Percentiles rank a stretch among this genome's conserved stretches.
Conservation (phyloP, 1,139 yeast species). For the Hansenula lynferdii region DNA sequence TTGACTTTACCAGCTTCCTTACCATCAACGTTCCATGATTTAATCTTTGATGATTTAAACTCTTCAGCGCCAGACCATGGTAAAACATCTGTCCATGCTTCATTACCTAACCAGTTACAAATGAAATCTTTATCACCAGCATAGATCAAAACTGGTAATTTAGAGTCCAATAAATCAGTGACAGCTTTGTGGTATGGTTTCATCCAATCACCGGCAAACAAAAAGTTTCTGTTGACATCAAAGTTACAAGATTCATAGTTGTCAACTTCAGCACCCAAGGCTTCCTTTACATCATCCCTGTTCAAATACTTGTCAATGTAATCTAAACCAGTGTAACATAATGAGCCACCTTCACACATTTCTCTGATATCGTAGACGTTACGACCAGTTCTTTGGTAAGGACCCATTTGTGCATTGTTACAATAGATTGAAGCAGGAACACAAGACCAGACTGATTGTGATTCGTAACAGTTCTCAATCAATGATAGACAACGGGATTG, state of each 20-base stretch:
- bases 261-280: slow-evolving; percentile 91
- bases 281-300: slow-evolving; percentile 63
- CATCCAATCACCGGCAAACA: slow-evolving; percentile 91
- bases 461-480: slow-evolving; percentile 75
- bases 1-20: slow-evolving; percentile 57
- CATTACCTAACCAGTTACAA: slow-evolving; percentile 85
- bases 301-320: slow-evolving; percentile 68
- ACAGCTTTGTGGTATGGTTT: slow-evolving; percentile 71
- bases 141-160: slow-evolving; percentile 66
- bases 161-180: slow-evolving; percentile 48
- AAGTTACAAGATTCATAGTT: slow-evolving; percentile 80
- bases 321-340: slow-evolving; percentile 74
- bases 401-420: slow-evolving; percentile 81
- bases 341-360: slow-evolving; percentile 70
- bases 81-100: slow-evolving; percentile 72
- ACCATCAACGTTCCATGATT: slow-evolving; percentile 35
- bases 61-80: slow-evolving; percentile 60
- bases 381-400: slow-evolving; percentile 85
- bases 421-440: slow-evolving; percentile 93
- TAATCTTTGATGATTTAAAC: slow-evolving; percentile 39
- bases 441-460: slow-evolving; percentile 82
- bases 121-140: slow-evolving; percentile 88
- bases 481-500: slow-evolving; percentile 80
- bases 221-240: slow-evolving; percentile 76
- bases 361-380: slow-evolving; percentile 92